phyloP scores from a whole-genome alignment of 2,329 filamentous ascomycete genomes.

The Botrytis galanthina region DNA sequence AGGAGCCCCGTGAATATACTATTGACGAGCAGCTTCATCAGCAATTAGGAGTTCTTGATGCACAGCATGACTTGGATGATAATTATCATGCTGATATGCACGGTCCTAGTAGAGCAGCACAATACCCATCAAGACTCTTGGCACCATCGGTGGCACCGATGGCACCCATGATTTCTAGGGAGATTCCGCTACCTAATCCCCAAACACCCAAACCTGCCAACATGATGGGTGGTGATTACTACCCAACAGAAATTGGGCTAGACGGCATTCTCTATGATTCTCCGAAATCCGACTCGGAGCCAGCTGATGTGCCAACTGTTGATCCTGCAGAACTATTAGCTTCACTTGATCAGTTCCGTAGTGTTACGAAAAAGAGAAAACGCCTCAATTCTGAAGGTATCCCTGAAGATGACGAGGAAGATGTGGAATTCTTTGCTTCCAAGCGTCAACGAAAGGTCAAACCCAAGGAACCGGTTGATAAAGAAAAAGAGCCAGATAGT shows the following conservation, averaged over 20 bases:
- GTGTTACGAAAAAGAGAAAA: slow-evolving; percentile 30
- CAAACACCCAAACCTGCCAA: slow-evolving; percentile 26
- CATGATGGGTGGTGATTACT: slow-evolving; percentile 39
- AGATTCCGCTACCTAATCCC: slow-evolving; percentile 31
- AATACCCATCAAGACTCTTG: slow-evolving; percentile 30
- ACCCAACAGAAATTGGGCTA: slow-evolving; percentile 31
- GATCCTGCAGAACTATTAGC: slow-evolving; percentile 32
- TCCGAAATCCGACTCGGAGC: slow-evolving; percentile 26
- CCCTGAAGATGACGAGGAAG: slow-evolving; percentile 27
- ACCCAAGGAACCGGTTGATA: slow-evolving; percentile 23
- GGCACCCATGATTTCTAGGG: slow-evolving; percentile 25
- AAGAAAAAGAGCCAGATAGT: slow-evolving; percentile 1
- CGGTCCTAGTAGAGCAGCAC: slow-evolving; percentile 19
- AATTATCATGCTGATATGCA: slow-evolving; percentile 11
- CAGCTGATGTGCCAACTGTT: slow-evolving; percentile 25
- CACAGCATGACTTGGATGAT: slow-evolving; percentile 29
- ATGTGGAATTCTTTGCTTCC: slow-evolving; percentile 34
- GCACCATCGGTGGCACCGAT: slow-evolving; percentile 30
- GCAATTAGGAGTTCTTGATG: slow-evolving; percentile 11
- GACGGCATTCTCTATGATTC: slow-evolving; percentile 38
- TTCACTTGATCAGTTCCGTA: slow-evolving; percentile 22
- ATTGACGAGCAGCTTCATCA: slow-evolving; percentile 6
- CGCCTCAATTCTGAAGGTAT: slow-evolving; percentile 22
- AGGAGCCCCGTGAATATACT: not conserved
- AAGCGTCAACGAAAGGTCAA: slow-evolving; percentile 30